A percentile compares a stretch with the other conserved stretches of the same genome.
Conservation (phyloP, 1,139 yeast genomes). For the Zygosaccharomyces sapae region DNA sequence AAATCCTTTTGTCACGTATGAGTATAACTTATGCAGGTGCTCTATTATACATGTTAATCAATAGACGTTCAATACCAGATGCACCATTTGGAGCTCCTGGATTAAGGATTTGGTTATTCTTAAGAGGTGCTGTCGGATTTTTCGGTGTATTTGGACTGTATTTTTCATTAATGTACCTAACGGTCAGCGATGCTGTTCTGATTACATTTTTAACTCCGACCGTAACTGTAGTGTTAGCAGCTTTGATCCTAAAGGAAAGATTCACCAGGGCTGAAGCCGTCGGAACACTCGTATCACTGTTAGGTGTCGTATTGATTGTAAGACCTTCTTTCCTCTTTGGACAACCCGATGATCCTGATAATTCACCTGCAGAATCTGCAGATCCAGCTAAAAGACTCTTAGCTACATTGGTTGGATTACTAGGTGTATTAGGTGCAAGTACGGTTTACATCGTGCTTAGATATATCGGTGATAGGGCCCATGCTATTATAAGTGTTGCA, state of each 20-base stretch:
- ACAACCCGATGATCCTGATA: slow-evolving; percentile 1
- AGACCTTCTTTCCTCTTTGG: slow-evolving; percentile 75
- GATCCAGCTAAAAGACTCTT: slow-evolving; percentile 38
- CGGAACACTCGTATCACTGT: slow-evolving; percentile 64
- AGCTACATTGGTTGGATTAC: slow-evolving; percentile 62
- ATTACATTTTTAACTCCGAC: slow-evolving; percentile 77
- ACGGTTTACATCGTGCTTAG: slow-evolving; percentile 68
- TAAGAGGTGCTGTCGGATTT: slow-evolving; percentile 75
- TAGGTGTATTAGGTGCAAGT: slow-evolving; percentile 70
- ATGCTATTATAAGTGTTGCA: slow-evolving; percentile 73
- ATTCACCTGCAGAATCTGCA: slow-evolving; percentile 15
- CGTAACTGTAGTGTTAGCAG: slow-evolving; percentile 72
- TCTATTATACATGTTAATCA: slow-evolving; percentile 48
- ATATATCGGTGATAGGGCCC: slow-evolving; percentile 71
- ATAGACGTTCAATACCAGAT: slow-evolving; percentile 45
- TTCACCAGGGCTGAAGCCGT: slow-evolving; percentile 62
- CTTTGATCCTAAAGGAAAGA: slow-evolving; percentile 60
- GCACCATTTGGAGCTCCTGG: slow-evolving; percentile 73
- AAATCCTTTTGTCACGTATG: slow-evolving; percentile 76
- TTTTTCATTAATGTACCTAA: slow-evolving; percentile 66
- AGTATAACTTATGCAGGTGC: slow-evolving; percentile 60
- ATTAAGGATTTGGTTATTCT: slow-evolving; percentile 49
- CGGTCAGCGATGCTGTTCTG: slow-evolving; percentile 74
- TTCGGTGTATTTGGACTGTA: slow-evolving; percentile 75
- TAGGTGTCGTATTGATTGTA: slow-evolving; percentile 77